Conservation (phyloP, 306 rosid genomes). For the Biancaea sappan region DNA sequence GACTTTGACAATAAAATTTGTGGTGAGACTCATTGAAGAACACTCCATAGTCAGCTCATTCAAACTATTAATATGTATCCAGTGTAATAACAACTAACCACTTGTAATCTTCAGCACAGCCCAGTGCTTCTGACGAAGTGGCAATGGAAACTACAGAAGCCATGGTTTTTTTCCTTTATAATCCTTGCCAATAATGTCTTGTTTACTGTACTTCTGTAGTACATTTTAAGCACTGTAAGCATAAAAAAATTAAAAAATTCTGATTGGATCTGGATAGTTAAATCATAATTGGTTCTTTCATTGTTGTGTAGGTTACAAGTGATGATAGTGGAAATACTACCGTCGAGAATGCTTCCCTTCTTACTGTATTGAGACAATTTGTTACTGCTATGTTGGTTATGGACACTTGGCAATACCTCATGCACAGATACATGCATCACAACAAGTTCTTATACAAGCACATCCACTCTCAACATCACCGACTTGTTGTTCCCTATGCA, state of each 20-base stretch:
- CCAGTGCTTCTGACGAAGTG: background rate
- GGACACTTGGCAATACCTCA: constrained; percentile 98
- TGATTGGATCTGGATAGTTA: constrained; percentile 21
- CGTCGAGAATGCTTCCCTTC: constrained; percentile 49
- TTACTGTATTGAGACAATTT: constrained; percentile 66
- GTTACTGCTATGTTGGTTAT: constrained; percentile 79
- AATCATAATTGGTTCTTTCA: constrained; percentile 29
- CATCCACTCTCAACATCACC: constrained; percentile 90
- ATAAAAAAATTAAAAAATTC: constrained; percentile 5
- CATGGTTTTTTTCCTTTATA: background rate
- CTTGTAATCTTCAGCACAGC: background rate
- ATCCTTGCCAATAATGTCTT: background rate
- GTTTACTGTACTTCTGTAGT: background rate
- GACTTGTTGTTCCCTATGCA: constrained; percentile 86
- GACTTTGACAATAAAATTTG: background rate
- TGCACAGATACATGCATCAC: constrained; percentile 98
- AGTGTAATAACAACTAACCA: background rate
- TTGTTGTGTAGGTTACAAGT: constrained; percentile 65
- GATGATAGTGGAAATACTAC: constrained; percentile 43
- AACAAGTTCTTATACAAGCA: constrained; percentile 94
- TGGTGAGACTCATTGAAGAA: background rate
- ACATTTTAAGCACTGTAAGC: background rate
- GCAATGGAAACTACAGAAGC: background rate
- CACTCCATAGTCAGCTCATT: background rate
- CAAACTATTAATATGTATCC: background rate